Conservation (phyloP, 305 asterid species). For the Vinca major region DNA sequence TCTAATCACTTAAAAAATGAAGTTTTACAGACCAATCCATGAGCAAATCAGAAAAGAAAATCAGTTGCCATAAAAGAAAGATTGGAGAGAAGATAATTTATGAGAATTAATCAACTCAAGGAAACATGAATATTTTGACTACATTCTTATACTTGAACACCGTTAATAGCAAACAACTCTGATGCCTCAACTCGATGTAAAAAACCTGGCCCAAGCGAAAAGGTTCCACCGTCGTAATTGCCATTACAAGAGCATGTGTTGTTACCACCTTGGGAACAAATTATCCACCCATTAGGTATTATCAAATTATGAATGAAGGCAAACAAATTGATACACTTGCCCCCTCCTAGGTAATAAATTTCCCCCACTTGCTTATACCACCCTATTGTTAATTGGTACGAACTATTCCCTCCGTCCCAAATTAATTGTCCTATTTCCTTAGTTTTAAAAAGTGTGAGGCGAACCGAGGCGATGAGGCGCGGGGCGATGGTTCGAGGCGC, state of each 20-base stretch:
- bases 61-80: background rate
- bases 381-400: background rate
- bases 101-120: background rate
- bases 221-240: background rate
- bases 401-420: background rate
- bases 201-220: background rate
- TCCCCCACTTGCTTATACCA: background rate
- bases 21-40: background rate
- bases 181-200: background rate
- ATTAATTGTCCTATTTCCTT: too few relatives aligned
- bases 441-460: too few relatives aligned
- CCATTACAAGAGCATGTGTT: background rate
- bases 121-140: background rate
- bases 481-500: too few relatives aligned
- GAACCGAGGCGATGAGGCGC: too few relatives aligned
- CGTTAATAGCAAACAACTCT: background rate
- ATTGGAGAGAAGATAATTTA: background rate
- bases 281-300: background rate
- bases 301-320: background rate
- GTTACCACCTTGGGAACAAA: background rate
- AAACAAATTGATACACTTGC: background rate
- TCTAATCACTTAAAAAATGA: background rate
- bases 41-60: conserved; percentile 1
- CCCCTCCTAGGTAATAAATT: background rate
- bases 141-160: background rate